Evolutionary conservation across 768 basidiomycete genomes (phyloP), one percentile per base, ranked within the genome.

Genomic region (Russula foetens): DNA sequence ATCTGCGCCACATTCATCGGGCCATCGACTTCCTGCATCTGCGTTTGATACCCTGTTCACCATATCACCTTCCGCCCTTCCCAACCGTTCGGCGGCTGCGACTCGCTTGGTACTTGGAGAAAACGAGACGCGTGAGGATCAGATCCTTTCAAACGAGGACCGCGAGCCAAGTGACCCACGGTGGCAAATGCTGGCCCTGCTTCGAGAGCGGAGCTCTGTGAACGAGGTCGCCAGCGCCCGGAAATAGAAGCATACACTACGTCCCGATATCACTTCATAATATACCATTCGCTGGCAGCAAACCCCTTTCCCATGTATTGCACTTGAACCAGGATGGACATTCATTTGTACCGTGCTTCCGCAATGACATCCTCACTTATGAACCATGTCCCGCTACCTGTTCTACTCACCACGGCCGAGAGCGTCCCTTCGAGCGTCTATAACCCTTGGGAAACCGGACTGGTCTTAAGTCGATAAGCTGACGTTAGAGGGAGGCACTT

Each of bases 11-110:
- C 73, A 71, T 56, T 73, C 68, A 53, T 57, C 67, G 60, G 69
- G 69, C 68, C 66, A 69, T 53, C 64, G 86, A 8, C 81, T 92
- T 31, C 82, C 85, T 1, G 76, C 82, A 2, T 79, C 86, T 3
- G 83, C 89, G 17, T 89, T 92, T 63, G 85, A 89, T 71, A 83
- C 86, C 0, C 76, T 92, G 19, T 87, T 92, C 73, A 88, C 87
- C 0, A 69, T 92, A 21, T 81, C 86, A 7, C 90, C 90, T 21
- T 79, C 88, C 19, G 83, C 86, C 39, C 75, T 92, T n/a, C 90
- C 90, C 12, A 87, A 89, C 68, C 81, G 81, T 58, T 88, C 86
- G 33, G 90, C 90, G 12, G 82, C 87, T 21, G 90, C 88, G 15
- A 83, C 84, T 81, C 83, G 83, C 17, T 76, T 91, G 21, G 80